phyloP scores from a whole-genome alignment of 2,329 filamentous ascomycete species.

The Fusarium sp. region DNA sequence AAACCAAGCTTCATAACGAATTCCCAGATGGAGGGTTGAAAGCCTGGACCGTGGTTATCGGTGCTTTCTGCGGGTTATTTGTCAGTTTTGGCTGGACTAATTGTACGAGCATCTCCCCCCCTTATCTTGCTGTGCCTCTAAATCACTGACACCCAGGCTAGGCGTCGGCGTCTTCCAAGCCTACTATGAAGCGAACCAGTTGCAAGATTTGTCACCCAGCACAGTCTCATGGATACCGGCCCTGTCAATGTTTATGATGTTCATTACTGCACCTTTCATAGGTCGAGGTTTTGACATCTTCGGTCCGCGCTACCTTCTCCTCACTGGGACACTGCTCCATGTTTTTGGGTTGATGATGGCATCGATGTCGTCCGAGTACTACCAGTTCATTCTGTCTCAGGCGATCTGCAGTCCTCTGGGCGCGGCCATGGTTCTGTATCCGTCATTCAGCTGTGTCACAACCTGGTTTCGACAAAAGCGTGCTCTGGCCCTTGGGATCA shows the following conservation, averaged over 20 bases:
- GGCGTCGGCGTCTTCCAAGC: background rate
- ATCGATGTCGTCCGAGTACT: background rate
- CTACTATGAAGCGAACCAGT: background rate
- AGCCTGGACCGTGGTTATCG: rapidly evolving
- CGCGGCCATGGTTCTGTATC: background rate
- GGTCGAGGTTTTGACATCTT: background rate
- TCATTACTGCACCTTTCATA: background rate
- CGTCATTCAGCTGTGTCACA: background rate
- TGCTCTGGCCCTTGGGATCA: background rate
- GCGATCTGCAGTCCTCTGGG: background rate
- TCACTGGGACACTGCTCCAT: background rate
- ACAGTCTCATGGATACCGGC: background rate
- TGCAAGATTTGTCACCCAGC: background rate
- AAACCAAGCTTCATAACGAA: rapidly evolving
- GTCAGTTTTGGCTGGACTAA: background rate
- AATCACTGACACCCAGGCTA: background rate
- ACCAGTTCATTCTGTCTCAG: background rate
- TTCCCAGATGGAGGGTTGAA: background rate
- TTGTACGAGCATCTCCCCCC: background rate
- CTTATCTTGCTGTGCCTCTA: no score
- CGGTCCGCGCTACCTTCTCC: background rate
- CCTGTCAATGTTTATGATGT: background rate
- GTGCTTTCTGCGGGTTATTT: background rate
- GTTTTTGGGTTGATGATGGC: background rate
- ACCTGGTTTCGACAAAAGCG: background rate